Evolutionary conservation across 2,329 filamentous ascomycete genomes (phyloP), one percentile per base, ranked within the genome.

Genomic region (Calonectria honghensis): DNA sequence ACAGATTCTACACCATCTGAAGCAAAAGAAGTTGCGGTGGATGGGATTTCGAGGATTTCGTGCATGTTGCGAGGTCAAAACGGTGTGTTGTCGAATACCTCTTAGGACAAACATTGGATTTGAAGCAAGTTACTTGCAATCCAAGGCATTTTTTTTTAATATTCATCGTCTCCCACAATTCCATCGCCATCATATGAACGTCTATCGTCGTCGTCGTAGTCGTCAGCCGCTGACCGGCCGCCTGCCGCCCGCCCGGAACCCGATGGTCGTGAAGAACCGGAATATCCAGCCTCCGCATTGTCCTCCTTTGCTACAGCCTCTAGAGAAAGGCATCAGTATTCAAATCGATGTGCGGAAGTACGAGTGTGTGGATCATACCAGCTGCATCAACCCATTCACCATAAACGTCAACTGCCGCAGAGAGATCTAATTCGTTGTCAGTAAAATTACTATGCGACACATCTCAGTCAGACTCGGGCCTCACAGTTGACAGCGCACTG

Each of bases 331-430:
- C 68, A 70, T 80, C 70, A 82, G 77, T 70, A 29, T 50, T 41
- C 41, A 35, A n/a, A 32, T 24, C 27, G 52, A 31, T 63, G 67
- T 70, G 29, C 11, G 6, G 24, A 59, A 59, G 73, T 29, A 57
- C 51, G 52, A n/a, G 57, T 37, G 24, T 3, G 20, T 29, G 27
- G n/a, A n/a, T 6, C 86, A 77, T 86, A 92, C 91, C 89, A 77
- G 91, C 88, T 77, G 97, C 97, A 86, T 99, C 97, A 77, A 99
- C 95, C 97, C 97, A 99, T 85, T 98, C 97, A 41, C 95, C 95
- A 83, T 99, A 99, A 10, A 99, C 96, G 83, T 99, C 97, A 61
- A 99, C 96, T 0, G 95, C 92, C 18, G 94, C 95, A 32, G 95
- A 97, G 32, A 98, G 92, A 85, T 97, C 95, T 98, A 64, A 18